Evolutionary conservation across 345 rosid species (phyloP).

Genomic region (Hypericum androsaemum): DNA sequence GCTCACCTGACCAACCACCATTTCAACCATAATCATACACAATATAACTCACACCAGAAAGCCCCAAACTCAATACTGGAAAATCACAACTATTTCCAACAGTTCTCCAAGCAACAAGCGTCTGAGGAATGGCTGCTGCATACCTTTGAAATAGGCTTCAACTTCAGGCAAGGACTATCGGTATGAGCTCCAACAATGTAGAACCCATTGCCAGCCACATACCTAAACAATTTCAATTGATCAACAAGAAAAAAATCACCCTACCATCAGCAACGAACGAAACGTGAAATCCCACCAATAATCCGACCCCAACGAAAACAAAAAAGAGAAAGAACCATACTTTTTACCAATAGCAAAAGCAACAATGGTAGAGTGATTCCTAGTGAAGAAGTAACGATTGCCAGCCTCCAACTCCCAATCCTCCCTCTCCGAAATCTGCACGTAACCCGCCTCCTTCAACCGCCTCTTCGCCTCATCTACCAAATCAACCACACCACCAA

Average conservation of each 20-base stretch:
- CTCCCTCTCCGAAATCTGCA: constrained; percentile 66
- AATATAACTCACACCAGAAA: neutral
- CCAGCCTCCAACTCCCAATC: constrained; percentile 82
- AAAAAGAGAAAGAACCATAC: constrained; percentile 24
- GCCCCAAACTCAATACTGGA: neutral
- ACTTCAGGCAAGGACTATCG: constrained; percentile 89
- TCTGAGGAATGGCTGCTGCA: neutral
- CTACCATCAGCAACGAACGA: constrained; percentile 5
- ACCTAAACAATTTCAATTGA: constrained; percentile 28
- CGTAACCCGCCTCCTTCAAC: constrained; percentile 52
- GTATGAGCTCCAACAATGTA: constrained; percentile 85
- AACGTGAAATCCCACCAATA: neutral
- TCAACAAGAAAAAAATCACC: too few relatives aligned
- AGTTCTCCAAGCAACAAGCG: neutral
- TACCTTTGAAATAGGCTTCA: constrained; percentile 94
- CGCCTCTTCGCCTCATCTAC: constrained; percentile 78
- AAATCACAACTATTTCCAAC: neutral
- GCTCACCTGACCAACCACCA: constrained; percentile 39
- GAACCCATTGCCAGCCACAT: constrained; percentile 89
- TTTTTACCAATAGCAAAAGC: constrained; percentile 88
- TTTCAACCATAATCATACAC: constrained; percentile 3
- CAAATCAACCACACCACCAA: neutral
- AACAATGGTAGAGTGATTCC: constrained; percentile 81
- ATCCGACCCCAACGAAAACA: neutral
- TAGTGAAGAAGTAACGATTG: constrained; percentile 74